These are phyloP conservation scores for Ophiostoma ulmi DNA, from an alignment of 2,329 filamentous ascomycete species.

Conservation along the genomic window DNA sequence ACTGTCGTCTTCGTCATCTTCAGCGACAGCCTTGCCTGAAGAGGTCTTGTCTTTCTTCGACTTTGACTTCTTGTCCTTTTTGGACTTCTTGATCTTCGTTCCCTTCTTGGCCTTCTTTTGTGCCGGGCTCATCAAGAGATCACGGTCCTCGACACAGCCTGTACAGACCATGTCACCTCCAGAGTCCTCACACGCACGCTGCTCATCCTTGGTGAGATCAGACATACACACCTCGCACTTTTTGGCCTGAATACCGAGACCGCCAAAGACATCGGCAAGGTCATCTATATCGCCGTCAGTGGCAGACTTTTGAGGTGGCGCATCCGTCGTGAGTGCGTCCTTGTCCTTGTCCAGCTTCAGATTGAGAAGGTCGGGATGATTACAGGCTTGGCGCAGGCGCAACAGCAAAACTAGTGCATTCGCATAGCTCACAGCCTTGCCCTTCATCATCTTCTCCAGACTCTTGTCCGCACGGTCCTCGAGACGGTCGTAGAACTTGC, in stretches of 20 bases:
- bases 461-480: slow-evolving; percentile 81
- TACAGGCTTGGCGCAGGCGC: slow-evolving; percentile 85
- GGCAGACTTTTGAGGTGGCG: slow-evolving; percentile 42
- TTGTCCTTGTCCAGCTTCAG: slow-evolving; percentile 82
- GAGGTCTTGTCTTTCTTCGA: slow-evolving; percentile 33
- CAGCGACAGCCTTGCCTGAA: slow-evolving; percentile 34
- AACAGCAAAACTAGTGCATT: slow-evolving; percentile 90
- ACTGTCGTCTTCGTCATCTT: slow-evolving; percentile 34
- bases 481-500: slow-evolving; percentile 77
- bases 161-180: slow-evolving; percentile 53
- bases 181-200: slow-evolving; percentile 34
- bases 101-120: slow-evolving; percentile 35
- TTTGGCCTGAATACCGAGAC: slow-evolving; percentile 70
- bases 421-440: slow-evolving; percentile 73
- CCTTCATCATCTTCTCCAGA: slow-evolving; percentile 82
- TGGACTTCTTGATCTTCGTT: slow-evolving; percentile 34
- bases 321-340: slow-evolving; percentile 69
- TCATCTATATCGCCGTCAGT: slow-evolving; percentile 67
- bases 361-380: slow-evolving; percentile 84
- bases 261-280: slow-evolving; percentile 80
- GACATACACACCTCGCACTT: slow-evolving; percentile 79
- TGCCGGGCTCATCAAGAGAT: slow-evolving; percentile 52
- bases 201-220: slow-evolving; percentile 55
- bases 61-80: not conserved
- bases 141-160: slow-evolving; percentile 70